phyloP scores from a whole-genome alignment of 148 eudicot genomes.

The Pouteria glomerata region DNA sequence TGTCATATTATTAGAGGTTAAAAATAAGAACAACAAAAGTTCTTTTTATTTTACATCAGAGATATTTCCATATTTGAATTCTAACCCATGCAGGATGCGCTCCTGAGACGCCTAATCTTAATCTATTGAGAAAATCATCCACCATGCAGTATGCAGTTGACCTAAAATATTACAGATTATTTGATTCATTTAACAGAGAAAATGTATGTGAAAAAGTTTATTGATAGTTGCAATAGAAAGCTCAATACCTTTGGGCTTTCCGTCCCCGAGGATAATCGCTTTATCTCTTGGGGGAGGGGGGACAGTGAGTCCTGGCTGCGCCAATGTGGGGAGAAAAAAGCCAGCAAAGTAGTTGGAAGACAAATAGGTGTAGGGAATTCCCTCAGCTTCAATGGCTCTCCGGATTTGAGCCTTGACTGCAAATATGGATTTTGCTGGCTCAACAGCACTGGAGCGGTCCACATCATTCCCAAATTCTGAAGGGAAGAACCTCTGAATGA shows the following conservation, averaged over 20 bases:
- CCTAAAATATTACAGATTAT: no score
- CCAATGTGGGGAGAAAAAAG: conserved; percentile 40
- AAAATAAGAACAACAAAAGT: no score
- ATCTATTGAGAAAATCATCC: no score
- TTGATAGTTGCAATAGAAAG: no score
- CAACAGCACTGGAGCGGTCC: conserved; percentile 39
- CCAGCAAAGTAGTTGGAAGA: conserved; percentile 48
- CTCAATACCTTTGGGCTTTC: conserved; percentile 52
- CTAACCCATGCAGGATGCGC: no score
- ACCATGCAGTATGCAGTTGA: no score
- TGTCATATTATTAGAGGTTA: no score
- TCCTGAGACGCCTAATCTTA: no score
- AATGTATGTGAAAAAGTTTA: no score
- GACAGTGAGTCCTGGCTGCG: conserved; percentile 42
- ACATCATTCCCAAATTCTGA: conserved; percentile 61
- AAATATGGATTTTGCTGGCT: conserved; percentile 37
- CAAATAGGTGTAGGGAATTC: conserved; percentile 54
- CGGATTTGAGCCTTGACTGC: conserved; percentile 39
- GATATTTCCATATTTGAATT: no score
- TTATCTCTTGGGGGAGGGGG: conserved; percentile 53
- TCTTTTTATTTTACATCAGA: no score
- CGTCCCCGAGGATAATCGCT: conserved; percentile 42
- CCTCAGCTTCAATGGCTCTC: conserved; percentile 50
- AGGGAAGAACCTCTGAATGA: conserved; percentile 53
- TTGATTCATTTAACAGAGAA: no score